These are phyloP conservation scores for Aspergillus piperis DNA, from an alignment of 2,329 filamentous ascomycete genomes.

Conservation along the genomic window DNA sequence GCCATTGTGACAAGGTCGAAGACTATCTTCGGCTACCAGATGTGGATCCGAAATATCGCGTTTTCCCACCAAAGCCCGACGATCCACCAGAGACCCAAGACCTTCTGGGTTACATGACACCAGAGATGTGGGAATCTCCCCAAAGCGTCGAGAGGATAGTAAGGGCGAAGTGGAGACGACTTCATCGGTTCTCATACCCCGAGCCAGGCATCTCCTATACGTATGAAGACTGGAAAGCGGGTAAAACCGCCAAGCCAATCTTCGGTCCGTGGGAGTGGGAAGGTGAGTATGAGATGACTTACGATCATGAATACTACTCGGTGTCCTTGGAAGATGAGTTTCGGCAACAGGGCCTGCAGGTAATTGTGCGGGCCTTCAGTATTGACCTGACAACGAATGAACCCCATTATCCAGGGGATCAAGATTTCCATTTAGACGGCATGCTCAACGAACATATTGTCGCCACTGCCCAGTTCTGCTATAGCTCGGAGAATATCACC, in stretches of 20 bases:
- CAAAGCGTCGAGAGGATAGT: neutral
- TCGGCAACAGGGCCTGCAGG: constrained; percentile 17
- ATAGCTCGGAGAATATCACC: constrained; percentile 14
- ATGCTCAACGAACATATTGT: constrained; percentile 15
- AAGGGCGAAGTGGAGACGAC: neutral
- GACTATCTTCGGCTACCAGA: neutral
- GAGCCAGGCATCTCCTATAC: neutral
- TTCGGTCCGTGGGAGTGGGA: neutral
- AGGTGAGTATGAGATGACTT: neutral
- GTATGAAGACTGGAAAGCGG: neutral
- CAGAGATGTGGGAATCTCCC: constrained; percentile 1
- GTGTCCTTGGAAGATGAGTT: constrained; percentile 17
- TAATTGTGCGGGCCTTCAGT: constrained; percentile 12
- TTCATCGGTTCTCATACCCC: neutral
- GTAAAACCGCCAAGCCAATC: neutral
- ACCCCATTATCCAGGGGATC: constrained; percentile 9
- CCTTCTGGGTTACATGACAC: neutral
- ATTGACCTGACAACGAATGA: constrained; percentile 17
- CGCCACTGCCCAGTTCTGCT: constrained; percentile 4
- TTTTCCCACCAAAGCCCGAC: neutral
- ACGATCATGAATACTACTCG: constrained; percentile 16
- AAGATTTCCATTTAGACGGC: constrained; percentile 16
- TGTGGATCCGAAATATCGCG: neutral
- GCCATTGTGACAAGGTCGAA: neutral
- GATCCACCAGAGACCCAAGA: neutral